Evolutionary conservation across 805 yeast species (phyloP).

Genomic region (Metschnikowia aberdeeniae): DNA sequence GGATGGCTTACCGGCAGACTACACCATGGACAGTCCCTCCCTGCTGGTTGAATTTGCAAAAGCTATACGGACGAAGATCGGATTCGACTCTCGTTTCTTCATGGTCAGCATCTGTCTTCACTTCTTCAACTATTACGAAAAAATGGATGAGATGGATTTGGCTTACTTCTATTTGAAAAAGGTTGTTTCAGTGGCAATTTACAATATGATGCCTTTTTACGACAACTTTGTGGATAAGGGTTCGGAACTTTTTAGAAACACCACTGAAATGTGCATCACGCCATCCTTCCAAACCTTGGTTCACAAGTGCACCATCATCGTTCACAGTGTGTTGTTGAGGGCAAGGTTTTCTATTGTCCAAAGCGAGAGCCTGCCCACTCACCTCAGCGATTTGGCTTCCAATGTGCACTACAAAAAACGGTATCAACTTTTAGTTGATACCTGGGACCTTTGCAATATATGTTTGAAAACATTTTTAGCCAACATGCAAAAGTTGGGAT

Average conservation of each 20-base stretch:
- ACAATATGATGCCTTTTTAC: slow-evolving; percentile 21
- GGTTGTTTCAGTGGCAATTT: slow-evolving; percentile 22
- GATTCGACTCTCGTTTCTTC: slow-evolving; percentile 13
- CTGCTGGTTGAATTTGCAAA: not conserved
- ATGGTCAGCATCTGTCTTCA: slow-evolving; percentile 13
- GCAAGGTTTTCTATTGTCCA: slow-evolving; percentile 13
- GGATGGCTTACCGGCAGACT: not conserved
- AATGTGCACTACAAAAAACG: slow-evolving; percentile 9
- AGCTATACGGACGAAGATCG: slow-evolving; percentile 7
- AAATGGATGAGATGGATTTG: slow-evolving; percentile 27
- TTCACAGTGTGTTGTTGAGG: slow-evolving; percentile 13
- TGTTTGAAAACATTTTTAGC: slow-evolving; percentile 11
- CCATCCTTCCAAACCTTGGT: slow-evolving; percentile 16
- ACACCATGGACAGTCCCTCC: not conserved
- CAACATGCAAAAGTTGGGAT: slow-evolving; percentile 11
- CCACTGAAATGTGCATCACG: slow-evolving; percentile 16
- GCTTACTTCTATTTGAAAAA: slow-evolving; percentile 38
- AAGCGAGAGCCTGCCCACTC: slow-evolving; percentile 10
- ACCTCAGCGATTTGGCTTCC: slow-evolving; percentile 3
- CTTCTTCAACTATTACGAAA: slow-evolving; percentile 29
- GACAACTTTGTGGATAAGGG: slow-evolving; percentile 11
- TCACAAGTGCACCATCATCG: slow-evolving; percentile 16
- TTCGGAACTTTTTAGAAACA: slow-evolving; percentile 5
- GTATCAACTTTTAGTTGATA: slow-evolving; percentile 13
- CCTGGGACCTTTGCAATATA: slow-evolving; percentile 11